Conservation (phyloP, 108 stramenopile species). For the Conticribra guillardii region DNA sequence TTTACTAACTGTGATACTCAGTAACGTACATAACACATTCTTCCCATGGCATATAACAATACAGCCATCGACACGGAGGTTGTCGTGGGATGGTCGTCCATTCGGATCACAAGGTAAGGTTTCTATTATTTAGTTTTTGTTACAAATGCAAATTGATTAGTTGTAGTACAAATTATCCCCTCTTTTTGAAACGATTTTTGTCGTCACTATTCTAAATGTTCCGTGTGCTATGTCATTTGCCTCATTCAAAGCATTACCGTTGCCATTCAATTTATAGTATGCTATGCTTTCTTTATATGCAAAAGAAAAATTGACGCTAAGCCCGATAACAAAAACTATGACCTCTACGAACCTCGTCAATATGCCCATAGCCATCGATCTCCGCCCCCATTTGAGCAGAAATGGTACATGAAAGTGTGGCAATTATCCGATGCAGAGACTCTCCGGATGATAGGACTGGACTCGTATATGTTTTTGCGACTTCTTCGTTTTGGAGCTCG, state of each 20-base stretch:
- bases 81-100: background rate
- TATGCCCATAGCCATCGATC: background rate
- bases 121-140: background rate
- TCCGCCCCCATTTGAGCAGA: background rate
- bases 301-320: background rate
- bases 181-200: no score
- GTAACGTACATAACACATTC: no score
- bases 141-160: no score
- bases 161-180: no score
- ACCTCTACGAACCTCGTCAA: background rate
- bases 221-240: background rate
- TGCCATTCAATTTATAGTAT: background rate
- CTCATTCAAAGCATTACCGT: background rate
- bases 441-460: background rate
- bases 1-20: no score
- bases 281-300: background rate
- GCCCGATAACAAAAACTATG: background rate
- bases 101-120: background rate
- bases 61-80: background rate
- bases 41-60: background rate
- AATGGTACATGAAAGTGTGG: background rate
- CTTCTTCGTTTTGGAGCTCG: background rate
- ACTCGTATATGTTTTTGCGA: background rate
- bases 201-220: no score
- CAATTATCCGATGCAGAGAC: background rate